Conservation (phyloP, 129 eudicot genomes). For the Flaveria trinervia region DNA sequence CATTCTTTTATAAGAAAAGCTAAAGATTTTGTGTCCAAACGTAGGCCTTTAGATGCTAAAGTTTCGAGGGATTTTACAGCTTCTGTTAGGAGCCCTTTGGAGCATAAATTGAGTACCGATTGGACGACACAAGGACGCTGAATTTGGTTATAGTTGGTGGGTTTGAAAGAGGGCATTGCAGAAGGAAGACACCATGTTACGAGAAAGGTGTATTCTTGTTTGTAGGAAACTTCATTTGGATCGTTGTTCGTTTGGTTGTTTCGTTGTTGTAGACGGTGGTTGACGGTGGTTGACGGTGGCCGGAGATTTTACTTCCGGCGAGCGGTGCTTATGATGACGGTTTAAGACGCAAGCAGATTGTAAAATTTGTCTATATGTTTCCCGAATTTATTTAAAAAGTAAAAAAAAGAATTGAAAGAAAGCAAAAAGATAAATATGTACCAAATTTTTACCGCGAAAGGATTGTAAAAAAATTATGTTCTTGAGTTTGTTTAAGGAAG, state of each 20-base stretch:
- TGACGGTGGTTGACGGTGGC: background rate
- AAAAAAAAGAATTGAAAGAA: no score
- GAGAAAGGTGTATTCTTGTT: constrained; percentile 13
- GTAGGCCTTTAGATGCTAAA: constrained; percentile 50
- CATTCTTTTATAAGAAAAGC: constrained; percentile 54
- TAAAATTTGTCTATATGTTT: no score
- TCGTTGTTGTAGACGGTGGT: background rate
- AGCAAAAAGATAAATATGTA: no score
- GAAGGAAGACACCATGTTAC: constrained; percentile 33
- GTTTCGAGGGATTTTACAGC: constrained; percentile 51
- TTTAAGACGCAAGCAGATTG: background rate
- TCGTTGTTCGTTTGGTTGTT: background rate
- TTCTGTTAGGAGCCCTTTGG: constrained; percentile 53
- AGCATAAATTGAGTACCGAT: constrained; percentile 43
- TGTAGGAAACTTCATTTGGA: constrained; percentile 24
- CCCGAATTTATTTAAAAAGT: no score
- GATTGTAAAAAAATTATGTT: no score
- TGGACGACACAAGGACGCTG: constrained; percentile 55
- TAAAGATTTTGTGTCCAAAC: constrained; percentile 50
- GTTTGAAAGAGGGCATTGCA: constrained; percentile 40
- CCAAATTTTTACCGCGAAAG: no score
- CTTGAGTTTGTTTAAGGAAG: no score
- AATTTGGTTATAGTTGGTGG: constrained; percentile 30
- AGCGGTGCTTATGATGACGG: constrained; percentile 22
- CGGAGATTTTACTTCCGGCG: constrained; percentile 26